phyloP scores from a whole-genome alignment of 2,329 filamentous ascomycete species.

The Penicillium sp. region DNA sequence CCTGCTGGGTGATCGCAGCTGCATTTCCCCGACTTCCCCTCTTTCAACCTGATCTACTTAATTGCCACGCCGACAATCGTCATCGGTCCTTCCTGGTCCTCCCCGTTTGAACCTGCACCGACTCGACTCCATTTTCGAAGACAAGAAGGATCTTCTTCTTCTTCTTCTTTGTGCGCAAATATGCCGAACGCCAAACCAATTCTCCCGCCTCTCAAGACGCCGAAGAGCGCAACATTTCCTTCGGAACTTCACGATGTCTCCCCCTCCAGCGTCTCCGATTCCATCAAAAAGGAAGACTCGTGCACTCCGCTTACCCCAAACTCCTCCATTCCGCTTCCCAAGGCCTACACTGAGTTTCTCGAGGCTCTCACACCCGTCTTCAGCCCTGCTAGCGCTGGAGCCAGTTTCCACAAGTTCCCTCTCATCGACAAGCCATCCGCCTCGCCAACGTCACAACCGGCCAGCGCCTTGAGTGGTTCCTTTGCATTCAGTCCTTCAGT shows the following conservation, averaged over 20 bases:
- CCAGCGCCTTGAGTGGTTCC: constrained; percentile 38
- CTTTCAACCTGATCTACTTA: background rate
- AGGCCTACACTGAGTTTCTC: constrained; percentile 89
- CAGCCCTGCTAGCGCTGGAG: constrained; percentile 62
- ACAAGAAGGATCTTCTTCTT: background rate
- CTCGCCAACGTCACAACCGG: constrained; percentile 39
- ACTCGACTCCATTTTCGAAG: no score
- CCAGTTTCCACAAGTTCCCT: constrained; percentile 49
- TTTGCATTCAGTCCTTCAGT: constrained; percentile 37
- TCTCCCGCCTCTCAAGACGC: constrained; percentile 38
- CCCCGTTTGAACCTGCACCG: no score
- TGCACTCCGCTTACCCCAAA: background rate
- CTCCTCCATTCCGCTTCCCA: constrained; percentile 72
- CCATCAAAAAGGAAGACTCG: constrained; percentile 66
- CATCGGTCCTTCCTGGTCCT: background rate
- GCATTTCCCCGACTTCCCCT: no score
- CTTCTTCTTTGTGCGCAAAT: background rate
- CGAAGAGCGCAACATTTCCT: constrained; percentile 47
- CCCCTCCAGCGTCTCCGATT: constrained; percentile 51
- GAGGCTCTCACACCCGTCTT: constrained; percentile 71
- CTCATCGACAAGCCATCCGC: constrained; percentile 30
- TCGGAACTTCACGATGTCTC: constrained; percentile 60
- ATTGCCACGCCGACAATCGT: background rate
- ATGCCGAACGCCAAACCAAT: constrained; percentile 9
- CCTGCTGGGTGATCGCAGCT: no score